Percentiles rank a stretch among this genome's conserved stretches.
These are phyloP conservation scores for Arthrobotrys conoides DNA, from an alignment of 2,329 filamentous ascomycete genomes.

Conservation along the genomic window DNA sequence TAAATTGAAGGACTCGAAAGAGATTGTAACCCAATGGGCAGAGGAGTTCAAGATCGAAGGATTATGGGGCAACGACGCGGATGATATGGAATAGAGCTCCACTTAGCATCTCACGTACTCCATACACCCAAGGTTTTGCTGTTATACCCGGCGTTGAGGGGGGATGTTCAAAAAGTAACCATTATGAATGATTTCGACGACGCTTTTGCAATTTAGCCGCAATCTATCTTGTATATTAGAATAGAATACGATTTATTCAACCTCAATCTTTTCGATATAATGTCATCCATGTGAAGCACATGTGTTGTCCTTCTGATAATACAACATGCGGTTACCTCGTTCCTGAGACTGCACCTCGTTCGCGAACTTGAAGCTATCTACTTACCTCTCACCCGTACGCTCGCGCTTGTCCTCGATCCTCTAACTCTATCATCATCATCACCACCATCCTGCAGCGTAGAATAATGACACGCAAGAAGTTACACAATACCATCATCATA, in stretches of 20 bases:
- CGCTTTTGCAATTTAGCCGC: constrained; percentile 22
- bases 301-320: constrained; percentile 20
- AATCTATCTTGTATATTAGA: constrained; percentile 51
- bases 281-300: too few species aligned
- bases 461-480: constrained; percentile 46
- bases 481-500: constrained; percentile 61
- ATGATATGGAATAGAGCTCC: constrained; percentile 32
- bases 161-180: constrained; percentile 38
- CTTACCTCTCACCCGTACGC: neutral
- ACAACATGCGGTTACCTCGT: neutral
- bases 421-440: constrained; percentile 23
- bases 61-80: constrained; percentile 74
- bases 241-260: constrained; percentile 37
- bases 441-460: constrained; percentile 32
- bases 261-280: neutral
- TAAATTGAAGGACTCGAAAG: constrained; percentile 78
- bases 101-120: neutral
- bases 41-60: constrained; percentile 96
- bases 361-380: neutral
- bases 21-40: constrained; percentile 93
- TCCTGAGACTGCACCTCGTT: too few species aligned
- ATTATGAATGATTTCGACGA: constrained; percentile 34
- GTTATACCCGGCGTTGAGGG: constrained; percentile 43
- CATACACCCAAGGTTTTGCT: constrained; percentile 17
- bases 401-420: neutral